Evolutionary conservation across 2,329 filamentous ascomycete genomes (phyloP).

Genomic region (Ampelomyces quisqualis): DNA sequence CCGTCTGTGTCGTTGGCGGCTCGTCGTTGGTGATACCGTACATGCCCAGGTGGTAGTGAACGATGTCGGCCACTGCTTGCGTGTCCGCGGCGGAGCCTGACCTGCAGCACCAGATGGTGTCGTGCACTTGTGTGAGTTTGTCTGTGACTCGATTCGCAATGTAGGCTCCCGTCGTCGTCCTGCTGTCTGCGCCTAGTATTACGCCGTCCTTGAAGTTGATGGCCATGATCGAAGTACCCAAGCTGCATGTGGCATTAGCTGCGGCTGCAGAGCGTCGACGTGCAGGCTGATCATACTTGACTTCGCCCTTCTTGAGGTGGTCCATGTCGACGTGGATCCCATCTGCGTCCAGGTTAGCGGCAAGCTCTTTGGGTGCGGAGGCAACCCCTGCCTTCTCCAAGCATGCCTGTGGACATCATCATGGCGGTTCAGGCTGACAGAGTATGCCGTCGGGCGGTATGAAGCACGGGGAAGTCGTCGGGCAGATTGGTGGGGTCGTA

Average conservation of each 20-base stretch:
- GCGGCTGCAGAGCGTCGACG: too few relatives aligned
- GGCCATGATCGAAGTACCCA: constrained; percentile 99
- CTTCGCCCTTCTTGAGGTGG: constrained; percentile 95
- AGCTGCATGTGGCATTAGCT: constrained; percentile 53
- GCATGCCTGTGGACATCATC: constrained; percentile 41
- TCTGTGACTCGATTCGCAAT: constrained; percentile 99
- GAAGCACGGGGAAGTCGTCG: constrained; percentile 2
- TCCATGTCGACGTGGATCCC: constrained; percentile 99
- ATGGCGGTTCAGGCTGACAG: constrained; percentile 10
- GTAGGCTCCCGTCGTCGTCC: constrained; percentile 96
- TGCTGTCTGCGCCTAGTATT: constrained; percentile 94
- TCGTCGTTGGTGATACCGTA: constrained; percentile 90
- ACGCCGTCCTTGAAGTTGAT: constrained; percentile 99
- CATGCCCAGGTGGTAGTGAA: constrained; percentile 92
- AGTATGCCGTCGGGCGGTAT: constrained; percentile 1
- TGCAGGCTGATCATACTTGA: constrained; percentile 71
- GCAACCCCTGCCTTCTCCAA: constrained; percentile 42
- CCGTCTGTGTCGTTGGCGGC: constrained; percentile 89
- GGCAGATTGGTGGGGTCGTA: neutral
- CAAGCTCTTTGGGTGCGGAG: constrained; percentile 10
- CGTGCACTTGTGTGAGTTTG: constrained; percentile 97
- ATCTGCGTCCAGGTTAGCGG: constrained; percentile 61
- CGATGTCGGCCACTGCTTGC: constrained; percentile 96
- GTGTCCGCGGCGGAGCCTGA: constrained; percentile 97
- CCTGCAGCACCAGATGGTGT: constrained; percentile 99